phyloP scores from a whole-genome alignment of 768 basidiomycete species.

The Mycena alexandri region DNA sequence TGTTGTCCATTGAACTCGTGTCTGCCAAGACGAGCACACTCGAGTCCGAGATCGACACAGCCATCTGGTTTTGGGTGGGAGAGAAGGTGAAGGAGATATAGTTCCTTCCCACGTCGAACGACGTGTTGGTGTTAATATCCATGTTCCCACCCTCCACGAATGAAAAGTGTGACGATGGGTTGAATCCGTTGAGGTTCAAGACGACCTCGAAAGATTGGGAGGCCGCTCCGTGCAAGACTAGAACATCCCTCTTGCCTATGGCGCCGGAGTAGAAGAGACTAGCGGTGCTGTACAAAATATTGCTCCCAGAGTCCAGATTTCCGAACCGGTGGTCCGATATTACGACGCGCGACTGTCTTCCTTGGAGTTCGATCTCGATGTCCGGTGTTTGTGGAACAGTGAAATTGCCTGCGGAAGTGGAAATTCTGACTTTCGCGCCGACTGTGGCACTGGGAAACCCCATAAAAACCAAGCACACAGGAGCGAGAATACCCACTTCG shows the following conservation, averaged over 20 bases:
- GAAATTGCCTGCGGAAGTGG: slow-evolving; percentile 29
- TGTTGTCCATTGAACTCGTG: slow-evolving; percentile 12
- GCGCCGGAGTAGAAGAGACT: slow-evolving; percentile 30
- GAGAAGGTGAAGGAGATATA: slow-evolving; percentile 25
- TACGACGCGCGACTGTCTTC: slow-evolving; percentile 26
- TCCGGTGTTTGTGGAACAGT: slow-evolving; percentile 27
- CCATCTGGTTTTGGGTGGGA: slow-evolving; percentile 23
- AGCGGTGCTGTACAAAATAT: slow-evolving; percentile 28
- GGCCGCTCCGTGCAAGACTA: slow-evolving; percentile 30
- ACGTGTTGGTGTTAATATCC: slow-evolving; percentile 15
- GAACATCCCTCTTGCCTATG: slow-evolving; percentile 26
- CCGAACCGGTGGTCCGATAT: slow-evolving; percentile 27
- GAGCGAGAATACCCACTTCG: slow-evolving; percentile 15
- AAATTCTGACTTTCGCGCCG: slow-evolving; percentile 25
- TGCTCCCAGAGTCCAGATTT: slow-evolving; percentile 14
- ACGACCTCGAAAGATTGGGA: slow-evolving; percentile 26
- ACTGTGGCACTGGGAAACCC: slow-evolving; percentile 15
- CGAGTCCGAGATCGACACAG: slow-evolving; percentile 19
- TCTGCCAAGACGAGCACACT: slow-evolving; percentile 26
- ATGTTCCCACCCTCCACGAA: slow-evolving; percentile 20
- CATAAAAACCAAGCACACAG: neutral
- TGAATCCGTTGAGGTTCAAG: slow-evolving; percentile 20
- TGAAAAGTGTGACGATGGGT: slow-evolving; percentile 11
- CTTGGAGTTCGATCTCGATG: slow-evolving; percentile 16
- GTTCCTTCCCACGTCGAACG: slow-evolving; percentile 3